A percentile compares a stretch with the other conserved stretches of the same genome.
Conservation (phyloP, 202 grass and related monocot species). For the Cymbopogon flexuosus region DNA sequence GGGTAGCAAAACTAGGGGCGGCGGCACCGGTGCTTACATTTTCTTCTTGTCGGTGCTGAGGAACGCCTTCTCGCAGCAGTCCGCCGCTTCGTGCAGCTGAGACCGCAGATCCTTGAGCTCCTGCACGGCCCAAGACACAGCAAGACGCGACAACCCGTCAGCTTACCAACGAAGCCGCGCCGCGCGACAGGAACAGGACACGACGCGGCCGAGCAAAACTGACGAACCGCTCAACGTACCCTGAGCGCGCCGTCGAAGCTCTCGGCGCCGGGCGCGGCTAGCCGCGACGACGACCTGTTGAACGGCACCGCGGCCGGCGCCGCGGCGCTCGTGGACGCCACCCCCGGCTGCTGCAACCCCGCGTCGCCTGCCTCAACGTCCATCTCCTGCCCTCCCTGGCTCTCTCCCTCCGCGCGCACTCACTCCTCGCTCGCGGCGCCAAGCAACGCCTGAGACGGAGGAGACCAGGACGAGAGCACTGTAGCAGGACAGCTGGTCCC, state of each 20-base stretch:
- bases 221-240: constrained; percentile 5
- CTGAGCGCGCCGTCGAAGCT: constrained; percentile 47
- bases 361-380: neutral
- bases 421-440: neutral
- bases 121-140: constrained; percentile 22
- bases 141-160: neutral
- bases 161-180: neutral
- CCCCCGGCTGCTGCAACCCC: neutral
- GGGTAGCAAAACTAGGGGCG: neutral
- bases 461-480: neutral
- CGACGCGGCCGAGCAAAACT: neutral
- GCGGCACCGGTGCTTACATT: constrained; percentile 38
- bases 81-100: constrained; percentile 70
- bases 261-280: constrained; percentile 1
- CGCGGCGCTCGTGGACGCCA: neutral
- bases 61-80: constrained; percentile 80
- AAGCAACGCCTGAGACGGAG: neutral
- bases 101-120: constrained; percentile 79
- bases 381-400: neutral
- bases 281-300: constrained; percentile 24
- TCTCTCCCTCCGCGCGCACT: neutral
- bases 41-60: constrained; percentile 48
- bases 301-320: constrained; percentile 21
- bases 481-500: neutral
- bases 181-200: too few species aligned